Base-by-base conservation (phyloP, 768 basidiomycete genomes). In the Russula sp. region DNA sequence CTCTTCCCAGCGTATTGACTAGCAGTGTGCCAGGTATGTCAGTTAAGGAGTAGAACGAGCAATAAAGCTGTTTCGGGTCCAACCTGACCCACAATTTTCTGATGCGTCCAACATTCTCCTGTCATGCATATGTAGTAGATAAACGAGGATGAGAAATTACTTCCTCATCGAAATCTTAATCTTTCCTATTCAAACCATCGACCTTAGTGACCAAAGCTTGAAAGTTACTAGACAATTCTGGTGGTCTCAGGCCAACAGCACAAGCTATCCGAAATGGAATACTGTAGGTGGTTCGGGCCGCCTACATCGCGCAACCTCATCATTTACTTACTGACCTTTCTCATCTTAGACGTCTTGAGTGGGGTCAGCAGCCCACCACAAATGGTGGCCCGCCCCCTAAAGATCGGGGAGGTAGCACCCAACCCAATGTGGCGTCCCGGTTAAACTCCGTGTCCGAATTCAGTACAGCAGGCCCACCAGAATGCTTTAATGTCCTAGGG, bases 1-100 rank as follows among this genome's bases (percentile, higher is more conserved):
- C 83, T 65, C 74, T 93, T 58, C 91, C 91, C n/a, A 88, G 86
- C 67, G 88, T 86, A 27, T 74, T 94, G 35, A 78, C 85, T 32
- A 86, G 86, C 18, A 83, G 83, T 54, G 80, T 83, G 62, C 74
- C 66, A 37, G 32, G 44, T 18, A 34, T 59, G 35, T 62, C 52
- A n/a, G 55, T 20, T 2, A 66, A 40, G 57, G 64, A 66, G 32
- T 68, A 55, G 58, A 31, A n/a, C 22, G 42, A 14, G 50, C 54
- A 51, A 54, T 62, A 47, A 48, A 20, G 16, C 51, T 14, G 48
- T 50, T 18, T 63, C 22, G 37, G n/a, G 45, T 52, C 11, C 45
- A 47, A 13, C 27, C 16, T 53, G 50, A 9, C 42, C 22, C 20
- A 5, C 20, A 20, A 14, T 18, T 34, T 47, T 27, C 22, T 53